These are phyloP conservation scores for Hyaloperonospora brassicae DNA, from an alignment of 352 stramenopile genomes.

Conservation along the genomic window DNA sequence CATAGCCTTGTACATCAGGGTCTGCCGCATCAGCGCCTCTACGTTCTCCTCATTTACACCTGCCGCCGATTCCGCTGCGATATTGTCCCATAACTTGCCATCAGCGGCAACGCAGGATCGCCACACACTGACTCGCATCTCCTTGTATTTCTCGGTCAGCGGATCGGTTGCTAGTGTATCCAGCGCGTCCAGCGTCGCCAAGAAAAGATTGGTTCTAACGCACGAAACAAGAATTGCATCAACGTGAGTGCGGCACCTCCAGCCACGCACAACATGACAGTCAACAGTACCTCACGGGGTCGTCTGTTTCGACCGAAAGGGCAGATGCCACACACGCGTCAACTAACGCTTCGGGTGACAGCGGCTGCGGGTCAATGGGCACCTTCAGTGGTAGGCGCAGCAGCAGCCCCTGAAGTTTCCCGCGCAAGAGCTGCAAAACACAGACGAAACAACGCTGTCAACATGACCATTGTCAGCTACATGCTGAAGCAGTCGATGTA, in stretches of 20 bases:
- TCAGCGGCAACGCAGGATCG: conserved; percentile 49
- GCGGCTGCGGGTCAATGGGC: conserved; percentile 29
- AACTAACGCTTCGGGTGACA: conserved; percentile 38
- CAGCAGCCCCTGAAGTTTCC: conserved; percentile 56
- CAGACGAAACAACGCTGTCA: conserved; percentile 13
- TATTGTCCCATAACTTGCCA: conserved; percentile 41
- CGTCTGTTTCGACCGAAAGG: conserved; percentile 32
- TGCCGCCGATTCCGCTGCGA: conserved; percentile 43
- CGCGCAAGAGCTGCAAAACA: conserved; percentile 34
- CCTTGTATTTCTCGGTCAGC: conserved; percentile 32
- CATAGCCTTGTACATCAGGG: conserved; percentile 60
- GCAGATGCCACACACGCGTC: conserved; percentile 42
- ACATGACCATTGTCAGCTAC: neutral
- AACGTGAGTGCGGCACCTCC: neutral
- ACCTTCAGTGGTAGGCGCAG: conserved; percentile 45
- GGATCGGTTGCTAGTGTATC: conserved; percentile 40
- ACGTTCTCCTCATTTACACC: conserved; percentile 57
- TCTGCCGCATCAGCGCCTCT: conserved; percentile 57
- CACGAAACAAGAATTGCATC: neutral
- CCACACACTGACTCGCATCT: conserved; percentile 43
- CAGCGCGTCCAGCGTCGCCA: conserved; percentile 61
- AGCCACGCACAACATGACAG: neutral
- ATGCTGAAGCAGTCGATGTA: conserved; percentile 14
- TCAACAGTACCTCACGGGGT: conserved; percentile 40
- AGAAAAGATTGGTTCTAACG: conserved; percentile 52